A percentile compares a stretch with the other conserved stretches of the same genome.
Conservation (phyloP, 2,329 filamentous ascomycete genomes). For the Phialocephala sp. region DNA sequence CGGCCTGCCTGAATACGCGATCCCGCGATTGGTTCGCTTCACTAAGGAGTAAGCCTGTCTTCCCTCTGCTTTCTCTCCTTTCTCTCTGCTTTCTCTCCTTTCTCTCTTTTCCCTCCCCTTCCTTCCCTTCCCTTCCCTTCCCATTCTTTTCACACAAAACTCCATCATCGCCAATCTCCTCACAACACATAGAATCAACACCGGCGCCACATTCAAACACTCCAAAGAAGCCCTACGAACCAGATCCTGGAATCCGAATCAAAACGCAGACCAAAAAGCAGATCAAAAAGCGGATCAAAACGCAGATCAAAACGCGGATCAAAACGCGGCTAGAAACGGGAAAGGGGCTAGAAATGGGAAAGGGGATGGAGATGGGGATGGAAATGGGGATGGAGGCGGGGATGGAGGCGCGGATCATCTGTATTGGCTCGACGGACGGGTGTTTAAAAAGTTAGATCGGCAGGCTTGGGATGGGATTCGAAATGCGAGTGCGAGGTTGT, state of each 20-base stretch:
- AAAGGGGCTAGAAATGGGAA: too few species aligned
- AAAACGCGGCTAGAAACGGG: too few species aligned
- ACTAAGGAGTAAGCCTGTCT: conserved; percentile 47
- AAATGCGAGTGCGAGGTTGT: conserved; percentile 48
- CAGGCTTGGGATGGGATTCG: conserved; percentile 49
- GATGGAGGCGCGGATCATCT: conserved; percentile 43
- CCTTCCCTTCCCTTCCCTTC: too few species aligned
- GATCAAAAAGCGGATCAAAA: too few species aligned
- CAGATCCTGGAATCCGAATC: conserved; percentile 47
- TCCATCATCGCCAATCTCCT: too few species aligned
- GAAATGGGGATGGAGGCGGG: neutral
- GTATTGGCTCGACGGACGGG: conserved; percentile 51
- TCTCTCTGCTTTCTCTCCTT: too few species aligned
- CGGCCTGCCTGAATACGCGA: conserved; percentile 52
- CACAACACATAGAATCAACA: conserved; percentile 43
- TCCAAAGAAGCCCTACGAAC: conserved; percentile 51
- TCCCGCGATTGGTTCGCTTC: conserved; percentile 52
- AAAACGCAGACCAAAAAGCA: too few species aligned
- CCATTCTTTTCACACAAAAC: neutral
- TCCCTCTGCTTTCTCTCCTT: too few species aligned
- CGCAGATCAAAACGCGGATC: too few species aligned
- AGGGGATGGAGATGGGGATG: too few species aligned
- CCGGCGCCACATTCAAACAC: conserved; percentile 56
- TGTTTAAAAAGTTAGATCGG: conserved; percentile 47
- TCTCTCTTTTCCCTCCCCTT: too few species aligned